Evolutionary conservation across 1,284 basidiomycete species (phyloP), one percentile per base, ranked within the genome.

Genomic region (Irpex sp.): DNA sequence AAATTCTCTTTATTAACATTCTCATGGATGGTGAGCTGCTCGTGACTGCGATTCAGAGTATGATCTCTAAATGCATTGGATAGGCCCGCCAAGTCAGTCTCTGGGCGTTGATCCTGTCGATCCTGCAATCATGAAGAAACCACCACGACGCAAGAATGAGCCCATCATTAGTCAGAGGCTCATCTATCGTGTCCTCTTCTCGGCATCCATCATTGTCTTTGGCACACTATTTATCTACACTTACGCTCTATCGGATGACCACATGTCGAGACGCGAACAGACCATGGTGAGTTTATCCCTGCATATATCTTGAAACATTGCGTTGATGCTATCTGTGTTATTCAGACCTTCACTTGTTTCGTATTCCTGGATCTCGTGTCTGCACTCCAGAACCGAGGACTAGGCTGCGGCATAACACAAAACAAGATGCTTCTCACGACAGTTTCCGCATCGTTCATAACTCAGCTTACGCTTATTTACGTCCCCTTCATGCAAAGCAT

Each of bases 1-100:
- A 98, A 76, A 98, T 99, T 69, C 80, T 99, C 26, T 98, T 98
- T 75, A 98, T 98, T 75, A 98, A 98, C 77, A 98, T 98, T 72
- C 85, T 98, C 59, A 98, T 98, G 96, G 96, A 98, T 70, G 97
- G 95, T 88, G 64, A 57, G 88, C 13, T 3, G 61, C 33, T 61
- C 15, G 15, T 11, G 8, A 3, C 43, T 58, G 39, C 46, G 39
- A 57, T 17, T 31, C 57, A n/a, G 39, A 11, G 39, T n/a, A 11
- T 63, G 17, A 53, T 63, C 36, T n/a, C 63, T 11, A n/a, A 46
- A 59, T 57, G 58, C 54, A 15, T 13, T 55, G 21, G 60, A 47
- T 61, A 92, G 90, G 92, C n/a, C 96, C 96, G 13, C 96, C 96
- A 1, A 95, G 93, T 72, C 96, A 98, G 76, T 95, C 93, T 57